phyloP scores from a whole-genome alignment of 305 asterid species.

The Solanum aculeatissimum region DNA sequence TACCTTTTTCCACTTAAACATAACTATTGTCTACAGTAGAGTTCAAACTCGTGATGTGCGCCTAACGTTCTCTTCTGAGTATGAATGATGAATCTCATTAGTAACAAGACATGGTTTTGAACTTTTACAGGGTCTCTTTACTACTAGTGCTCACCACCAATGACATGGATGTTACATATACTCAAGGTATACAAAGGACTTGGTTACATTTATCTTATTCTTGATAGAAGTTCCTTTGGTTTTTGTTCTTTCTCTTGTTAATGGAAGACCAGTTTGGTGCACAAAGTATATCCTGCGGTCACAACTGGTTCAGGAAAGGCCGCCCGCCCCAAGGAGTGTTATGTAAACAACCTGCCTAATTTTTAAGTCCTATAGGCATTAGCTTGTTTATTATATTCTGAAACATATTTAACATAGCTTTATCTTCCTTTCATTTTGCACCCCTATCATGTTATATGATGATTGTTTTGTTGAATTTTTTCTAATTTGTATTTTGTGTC shows the following conservation, averaged over 20 bases:
- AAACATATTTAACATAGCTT: not conserved
- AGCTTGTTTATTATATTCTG: not conserved
- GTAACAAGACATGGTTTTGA: not conserved
- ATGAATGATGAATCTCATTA: not conserved
- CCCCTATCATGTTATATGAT: not conserved
- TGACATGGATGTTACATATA: constrained; percentile 14
- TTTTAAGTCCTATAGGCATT: not conserved
- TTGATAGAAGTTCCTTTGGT: not conserved
- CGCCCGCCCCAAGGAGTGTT: too few relatives aligned
- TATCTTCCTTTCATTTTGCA: not conserved
- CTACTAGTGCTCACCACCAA: constrained; percentile 27
- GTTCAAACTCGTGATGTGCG: not conserved
- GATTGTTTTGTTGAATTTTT: not conserved
- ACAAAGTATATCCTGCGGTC: not conserved
- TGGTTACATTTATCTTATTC: not conserved
- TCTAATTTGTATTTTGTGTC: not conserved
- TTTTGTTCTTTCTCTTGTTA: not conserved
- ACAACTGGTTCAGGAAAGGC: not conserved
- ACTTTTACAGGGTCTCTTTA: constrained; percentile 64
- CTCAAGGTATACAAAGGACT: constrained; percentile 23
- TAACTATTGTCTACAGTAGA: not conserved
- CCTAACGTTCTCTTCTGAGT: not conserved
- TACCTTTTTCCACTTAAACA: not conserved
- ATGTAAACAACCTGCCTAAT: not conserved
- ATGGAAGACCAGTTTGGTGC: not conserved